Evolutionary conservation across 2,329 filamentous ascomycete species (phyloP).

Genomic region (Bipolaris victoriae): DNA sequence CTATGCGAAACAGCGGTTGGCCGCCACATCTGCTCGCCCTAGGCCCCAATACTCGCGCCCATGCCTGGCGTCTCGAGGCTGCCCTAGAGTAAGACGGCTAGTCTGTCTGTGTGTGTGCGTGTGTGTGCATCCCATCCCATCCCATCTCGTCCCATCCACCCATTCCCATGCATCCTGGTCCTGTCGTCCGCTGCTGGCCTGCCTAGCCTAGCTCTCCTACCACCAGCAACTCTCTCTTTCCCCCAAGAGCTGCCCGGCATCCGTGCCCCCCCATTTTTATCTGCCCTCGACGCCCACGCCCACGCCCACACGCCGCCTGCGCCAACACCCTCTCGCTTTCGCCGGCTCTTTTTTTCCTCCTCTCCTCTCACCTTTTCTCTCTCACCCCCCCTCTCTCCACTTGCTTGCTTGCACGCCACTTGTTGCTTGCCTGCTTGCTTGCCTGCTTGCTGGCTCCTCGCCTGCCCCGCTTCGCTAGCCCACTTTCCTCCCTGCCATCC

Average conservation of each 20-base stretch:
- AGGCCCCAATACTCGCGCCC: conserved; percentile 4
- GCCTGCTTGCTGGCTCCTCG: no score
- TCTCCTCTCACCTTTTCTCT: neutral
- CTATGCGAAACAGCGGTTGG: conserved; percentile 33
- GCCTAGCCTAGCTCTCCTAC: no score
- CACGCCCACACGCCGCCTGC: conserved; percentile 15
- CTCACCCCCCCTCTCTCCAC: neutral
- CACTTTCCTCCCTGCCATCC: conserved; percentile 2
- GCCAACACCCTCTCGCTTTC: conserved; percentile 12
- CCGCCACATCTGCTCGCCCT: conserved; percentile 29
- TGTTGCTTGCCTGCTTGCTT: neutral
- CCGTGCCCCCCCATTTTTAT: conserved; percentile 33
- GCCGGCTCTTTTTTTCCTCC: neutral
- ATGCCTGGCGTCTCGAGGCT: neutral
- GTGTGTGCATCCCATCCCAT: neutral
- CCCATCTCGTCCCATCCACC: neutral
- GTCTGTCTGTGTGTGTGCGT: no score
- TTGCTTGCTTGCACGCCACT: conserved; percentile 4
- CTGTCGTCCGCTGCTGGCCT: no score
- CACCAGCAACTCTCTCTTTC: no score
- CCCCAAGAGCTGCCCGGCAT: neutral
- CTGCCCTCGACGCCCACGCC: conserved; percentile 25
- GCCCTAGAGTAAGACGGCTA: neutral
- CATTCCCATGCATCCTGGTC: no score
- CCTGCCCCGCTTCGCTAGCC: conserved; percentile 6